Evolutionary conservation across 805 yeast genomes (phyloP), one percentile per base, ranked within the genome.

Genomic region (Saccharomycopsis guyanensis): DNA sequence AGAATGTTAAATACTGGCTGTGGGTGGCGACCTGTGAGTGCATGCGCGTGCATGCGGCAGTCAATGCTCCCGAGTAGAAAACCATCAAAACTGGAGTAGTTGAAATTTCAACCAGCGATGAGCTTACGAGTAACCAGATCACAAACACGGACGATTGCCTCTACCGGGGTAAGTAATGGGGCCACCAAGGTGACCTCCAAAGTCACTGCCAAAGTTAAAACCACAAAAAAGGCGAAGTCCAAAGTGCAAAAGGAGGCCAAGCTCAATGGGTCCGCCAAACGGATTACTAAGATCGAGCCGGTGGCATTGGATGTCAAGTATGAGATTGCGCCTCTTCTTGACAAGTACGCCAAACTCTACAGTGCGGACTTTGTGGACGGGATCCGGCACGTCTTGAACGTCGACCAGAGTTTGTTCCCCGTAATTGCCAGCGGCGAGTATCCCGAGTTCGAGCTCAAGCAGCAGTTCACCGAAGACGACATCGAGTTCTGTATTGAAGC

Each of bases 391-490:
- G 55, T 72, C 5, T 46, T 70, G 3, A 40, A 50, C 7, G 43
- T 59, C 5, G 76, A 73, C 46, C 70, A 73, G 0, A 50, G 67
- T 0, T 53, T 73, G 5, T 56, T 55, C 7, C 57, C 62, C 2
- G 29, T 60, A 1, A 54, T 67, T 7, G 51, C 51, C 0, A 32
- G 43, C 3, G 47, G 51, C 3, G 58, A 59, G 3, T 70, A 69
- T 49, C 47, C 56, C 1, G 46, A 57, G 3, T 69, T 64, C 42
- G 45, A 43, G 10, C 20, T 33, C 20, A 33, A 33, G 10, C 7
- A 15, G 37, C 8, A 18, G 20, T 33, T 18, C 7, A 33, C 37
- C 6, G 37, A 33, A 15, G 19, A 33, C 20, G 37, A 33, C 10
- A 10, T 33, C 7, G 37, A 33, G 37, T 33, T 6, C 10, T 33